A percentile compares a stretch with the other conserved stretches of the same genome.
These are phyloP conservation scores for Aspergillus heteromorphus DNA, from an alignment of 495 filamentous ascomycete species.

Conservation along the genomic window DNA sequence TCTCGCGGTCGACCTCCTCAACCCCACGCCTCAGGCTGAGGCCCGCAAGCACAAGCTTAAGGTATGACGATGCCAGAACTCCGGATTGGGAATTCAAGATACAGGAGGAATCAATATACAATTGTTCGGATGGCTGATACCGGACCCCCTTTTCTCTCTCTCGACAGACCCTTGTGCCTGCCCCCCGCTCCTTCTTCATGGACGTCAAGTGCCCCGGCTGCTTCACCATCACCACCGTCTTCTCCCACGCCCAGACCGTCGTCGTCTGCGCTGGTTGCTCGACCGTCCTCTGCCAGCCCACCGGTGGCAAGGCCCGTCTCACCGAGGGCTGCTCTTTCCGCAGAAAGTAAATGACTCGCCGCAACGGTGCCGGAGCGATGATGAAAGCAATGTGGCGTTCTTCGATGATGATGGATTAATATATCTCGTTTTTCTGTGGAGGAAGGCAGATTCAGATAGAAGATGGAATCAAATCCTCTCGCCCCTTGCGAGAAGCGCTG, in stretches of 20 bases:
- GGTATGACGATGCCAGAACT: constrained; percentile 52
- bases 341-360: constrained; percentile 77
- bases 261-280: constrained; percentile 98
- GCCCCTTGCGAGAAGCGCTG: constrained; percentile 22
- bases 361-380: constrained; percentile 26
- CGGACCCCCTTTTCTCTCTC: no score
- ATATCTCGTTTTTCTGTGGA: constrained; percentile 37
- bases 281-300: constrained; percentile 96
- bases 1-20: constrained; percentile 99
- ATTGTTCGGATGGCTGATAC: constrained; percentile 10
- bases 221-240: constrained; percentile 99
- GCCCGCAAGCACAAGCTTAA: constrained; percentile 99
- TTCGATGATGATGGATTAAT: constrained; percentile 45
- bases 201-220: constrained; percentile 99
- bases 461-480: constrained; percentile 68
- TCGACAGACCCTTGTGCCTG: constrained; percentile 82
- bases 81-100: neutral
- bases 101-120: constrained; percentile 3
- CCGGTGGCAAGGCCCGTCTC: constrained; percentile 92
- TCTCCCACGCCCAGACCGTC: constrained; percentile 99
- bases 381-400: constrained; percentile 44
- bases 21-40: constrained; percentile 92
- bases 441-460: constrained; percentile 59
- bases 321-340: constrained; percentile 99
- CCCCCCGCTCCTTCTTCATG: constrained; percentile 99